Evolutionary conservation across 257 asterid genomes (phyloP).

Genomic region (Solanum sitiens): DNA sequence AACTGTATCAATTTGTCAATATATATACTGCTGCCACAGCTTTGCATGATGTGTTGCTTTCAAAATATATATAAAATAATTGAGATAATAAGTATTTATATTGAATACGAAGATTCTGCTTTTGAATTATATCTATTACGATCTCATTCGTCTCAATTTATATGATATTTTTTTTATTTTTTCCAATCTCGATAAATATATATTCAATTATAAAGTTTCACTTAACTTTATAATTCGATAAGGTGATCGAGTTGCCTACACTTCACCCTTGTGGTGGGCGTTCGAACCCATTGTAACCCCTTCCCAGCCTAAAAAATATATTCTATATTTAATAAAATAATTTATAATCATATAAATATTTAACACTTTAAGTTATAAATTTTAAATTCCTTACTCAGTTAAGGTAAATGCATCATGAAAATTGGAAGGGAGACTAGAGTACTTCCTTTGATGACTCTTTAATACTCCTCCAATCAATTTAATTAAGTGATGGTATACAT

Average conservation of each 20-base stretch:
- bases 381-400: no score
- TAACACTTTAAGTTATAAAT: no score
- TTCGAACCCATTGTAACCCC: not conserved
- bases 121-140: not conserved
- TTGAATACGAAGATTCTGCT: not conserved
- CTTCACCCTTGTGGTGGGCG: not conserved
- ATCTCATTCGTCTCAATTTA: no score
- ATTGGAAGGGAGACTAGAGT: not conserved
- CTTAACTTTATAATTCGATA: not conserved
- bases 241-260: not conserved
- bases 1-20: not conserved
- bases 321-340: no score
- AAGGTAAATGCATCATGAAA: not conserved
- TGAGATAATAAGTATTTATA: not conserved
- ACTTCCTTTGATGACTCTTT: not conserved
- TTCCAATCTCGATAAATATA: fast-evolving
- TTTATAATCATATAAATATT: no score
- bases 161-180: no score
- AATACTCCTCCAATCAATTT: not conserved
- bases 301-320: not conserved
- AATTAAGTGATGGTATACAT: no score
- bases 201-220: no score
- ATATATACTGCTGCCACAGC: not conserved
- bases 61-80: not conserved
- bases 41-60: not conserved